phyloP scores from a whole-genome alignment of 2,329 filamentous ascomycete genomes.

The Fusarium palustre region DNA sequence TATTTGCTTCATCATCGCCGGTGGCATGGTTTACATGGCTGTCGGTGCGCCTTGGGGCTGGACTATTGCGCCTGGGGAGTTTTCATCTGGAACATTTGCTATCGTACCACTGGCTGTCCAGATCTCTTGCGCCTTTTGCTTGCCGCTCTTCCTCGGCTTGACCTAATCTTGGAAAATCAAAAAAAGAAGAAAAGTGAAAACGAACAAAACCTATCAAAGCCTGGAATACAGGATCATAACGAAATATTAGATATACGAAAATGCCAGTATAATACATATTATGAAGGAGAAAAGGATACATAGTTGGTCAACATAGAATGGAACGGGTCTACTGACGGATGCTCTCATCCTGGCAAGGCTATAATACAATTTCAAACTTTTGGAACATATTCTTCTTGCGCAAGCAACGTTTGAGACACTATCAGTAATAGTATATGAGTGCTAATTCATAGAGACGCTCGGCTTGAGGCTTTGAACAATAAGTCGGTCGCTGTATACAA shows the following conservation, averaged over 20 bases:
- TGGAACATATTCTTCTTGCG: background rate
- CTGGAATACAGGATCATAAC: background rate
- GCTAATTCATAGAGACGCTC: background rate
- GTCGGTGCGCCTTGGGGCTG: conserved; percentile 44
- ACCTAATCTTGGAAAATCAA: conserved; percentile 22
- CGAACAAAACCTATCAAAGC: background rate
- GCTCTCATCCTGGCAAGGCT: background rate
- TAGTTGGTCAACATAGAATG: background rate
- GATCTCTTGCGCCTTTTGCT: conserved; percentile 40
- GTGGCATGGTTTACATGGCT: conserved; percentile 46
- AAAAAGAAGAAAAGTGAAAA: background rate
- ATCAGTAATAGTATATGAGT: background rate
- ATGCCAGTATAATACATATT: background rate
- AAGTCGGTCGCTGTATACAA: no score
- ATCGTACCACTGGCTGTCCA: conserved; percentile 46
- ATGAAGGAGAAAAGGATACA: background rate
- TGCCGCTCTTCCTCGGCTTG: conserved; percentile 46
- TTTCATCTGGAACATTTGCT: conserved; percentile 44
- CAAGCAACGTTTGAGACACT: background rate
- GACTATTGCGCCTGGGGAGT: conserved; percentile 43
- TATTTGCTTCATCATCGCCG: conserved; percentile 41
- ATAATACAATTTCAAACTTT: background rate
- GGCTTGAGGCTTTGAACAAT: no score
- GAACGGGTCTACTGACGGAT: background rate
- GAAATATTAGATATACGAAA: background rate